Evolutionary conservation across 257 asterid genomes (phyloP).

Genomic region (Capsicum baccatum): DNA sequence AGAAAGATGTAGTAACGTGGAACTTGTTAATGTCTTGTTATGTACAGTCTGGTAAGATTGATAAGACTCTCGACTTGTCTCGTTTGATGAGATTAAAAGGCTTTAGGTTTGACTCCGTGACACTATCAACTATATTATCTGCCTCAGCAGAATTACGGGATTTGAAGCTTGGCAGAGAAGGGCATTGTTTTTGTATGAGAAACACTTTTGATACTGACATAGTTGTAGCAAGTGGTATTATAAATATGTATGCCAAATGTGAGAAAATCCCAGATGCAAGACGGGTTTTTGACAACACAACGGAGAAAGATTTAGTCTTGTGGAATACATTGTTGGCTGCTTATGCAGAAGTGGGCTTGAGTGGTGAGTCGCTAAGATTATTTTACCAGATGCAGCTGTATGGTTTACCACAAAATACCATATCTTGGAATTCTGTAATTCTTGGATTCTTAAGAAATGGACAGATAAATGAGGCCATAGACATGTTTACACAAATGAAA

Average conservation of each 20-base stretch:
- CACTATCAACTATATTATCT: slow-evolving; percentile 37
- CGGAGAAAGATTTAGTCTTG: slow-evolving; percentile 35
- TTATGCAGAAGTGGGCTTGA: slow-evolving; percentile 41
- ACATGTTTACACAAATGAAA: slow-evolving; percentile 40
- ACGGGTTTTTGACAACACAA: slow-evolving; percentile 36
- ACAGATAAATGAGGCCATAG: slow-evolving; percentile 40
- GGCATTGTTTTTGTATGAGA: slow-evolving; percentile 40
- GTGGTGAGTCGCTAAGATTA: slow-evolving; percentile 38
- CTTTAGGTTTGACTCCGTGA: slow-evolving; percentile 35
- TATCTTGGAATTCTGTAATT: slow-evolving; percentile 41
- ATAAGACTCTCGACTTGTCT: slow-evolving; percentile 35
- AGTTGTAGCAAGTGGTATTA: slow-evolving; percentile 35
- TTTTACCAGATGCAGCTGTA: slow-evolving; percentile 44
- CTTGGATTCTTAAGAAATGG: slow-evolving; percentile 43
- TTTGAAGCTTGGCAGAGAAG: slow-evolving; percentile 41
- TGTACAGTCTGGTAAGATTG: slow-evolving; percentile 29
- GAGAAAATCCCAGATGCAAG: slow-evolving; percentile 36
- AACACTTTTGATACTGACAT: slow-evolving; percentile 28
- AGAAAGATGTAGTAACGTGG: slow-evolving; percentile 47
- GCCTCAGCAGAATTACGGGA: slow-evolving; percentile 38
- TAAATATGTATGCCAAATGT: slow-evolving; percentile 46
- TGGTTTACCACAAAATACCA: slow-evolving; percentile 35
- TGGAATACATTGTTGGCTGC: slow-evolving; percentile 44
- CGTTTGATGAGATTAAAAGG: slow-evolving; percentile 37
- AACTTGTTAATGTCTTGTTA: slow-evolving; percentile 40